These are phyloP conservation scores for Aspergillus unguis DNA, from an alignment of 2,329 filamentous ascomycete species.

Conservation along the genomic window DNA sequence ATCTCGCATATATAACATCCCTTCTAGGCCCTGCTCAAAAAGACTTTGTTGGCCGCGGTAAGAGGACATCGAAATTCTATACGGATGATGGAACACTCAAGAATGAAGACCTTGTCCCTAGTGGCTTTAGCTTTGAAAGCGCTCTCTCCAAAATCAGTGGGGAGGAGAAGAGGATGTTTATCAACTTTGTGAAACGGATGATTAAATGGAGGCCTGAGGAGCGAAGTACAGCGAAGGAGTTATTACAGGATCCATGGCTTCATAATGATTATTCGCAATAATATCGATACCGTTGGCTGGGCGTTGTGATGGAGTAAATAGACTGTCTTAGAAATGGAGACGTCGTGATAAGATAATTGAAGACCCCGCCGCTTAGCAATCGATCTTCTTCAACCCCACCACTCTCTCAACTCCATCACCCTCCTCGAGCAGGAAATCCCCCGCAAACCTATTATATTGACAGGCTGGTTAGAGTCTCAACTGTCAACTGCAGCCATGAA, in stretches of 20 bases:
- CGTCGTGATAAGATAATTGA: neutral
- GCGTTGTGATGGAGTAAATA: neutral
- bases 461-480: neutral
- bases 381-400: slow-evolving; percentile 4
- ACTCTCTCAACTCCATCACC: slow-evolving; percentile 5
- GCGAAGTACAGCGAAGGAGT: slow-evolving; percentile 4
- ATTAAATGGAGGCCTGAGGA: slow-evolving; percentile 16
- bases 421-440: neutral
- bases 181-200: slow-evolving; percentile 13
- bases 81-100: neutral
- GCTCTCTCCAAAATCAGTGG: slow-evolving; percentile 4
- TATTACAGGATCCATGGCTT: slow-evolving; percentile 11
- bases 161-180: slow-evolving; percentile 4
- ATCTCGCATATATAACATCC: slow-evolving; percentile 36
- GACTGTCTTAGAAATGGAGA: neutral
- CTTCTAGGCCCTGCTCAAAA: slow-evolving; percentile 31
- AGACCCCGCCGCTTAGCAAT: slow-evolving; percentile 30
- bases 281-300: too few species aligned
- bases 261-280: neutral
- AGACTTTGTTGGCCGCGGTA: slow-evolving; percentile 27
- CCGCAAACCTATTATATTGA: neutral
- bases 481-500: slow-evolving; percentile 53
- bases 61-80: slow-evolving; percentile 20
- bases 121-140: neutral
- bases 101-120: neutral